Evolutionary conservation across 2,329 filamentous ascomycete genomes (phyloP), one percentile per base, ranked within the genome.

Genomic region (Aspergillus aculeatus): DNA sequence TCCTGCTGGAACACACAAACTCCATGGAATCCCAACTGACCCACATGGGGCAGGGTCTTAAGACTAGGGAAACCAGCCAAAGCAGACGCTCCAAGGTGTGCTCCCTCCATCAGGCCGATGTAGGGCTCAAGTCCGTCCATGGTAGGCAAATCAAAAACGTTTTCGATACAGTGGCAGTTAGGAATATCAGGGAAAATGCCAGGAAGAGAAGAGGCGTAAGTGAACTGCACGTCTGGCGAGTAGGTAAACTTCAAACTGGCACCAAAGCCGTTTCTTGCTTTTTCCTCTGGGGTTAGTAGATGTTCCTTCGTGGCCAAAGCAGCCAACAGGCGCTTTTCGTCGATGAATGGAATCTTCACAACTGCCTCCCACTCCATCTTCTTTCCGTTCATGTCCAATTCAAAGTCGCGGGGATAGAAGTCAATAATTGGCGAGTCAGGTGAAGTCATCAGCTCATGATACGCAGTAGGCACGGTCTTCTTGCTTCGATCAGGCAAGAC

Each of bases 321-420:
- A 41, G 82, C 79, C 57, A 99, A 82, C 2, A 99, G 81, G 26
- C 95, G 86, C 69, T 89, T 86, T 75, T 99, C 94, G 60, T 99
- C 92, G 64, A 99, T 99, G 77, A 99, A 99, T 0, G 95, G 95
- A 71, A 99, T 99, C 77, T 98, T 99, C 65, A 99, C 92, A 41
- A 99, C 94, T 29, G 95, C 95, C 74, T 99, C 95, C 95, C 95
- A 99, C 64, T 99, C 96, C 90, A 96, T 96, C 80, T 96, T 99
- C 81, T 99, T 99, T 61, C 95, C 96, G 69, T 99, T 98, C 95
- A 99, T 98, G 73, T 99, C 96, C 47, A 99, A 83, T 66, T 96
- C 92, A 70, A 99, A 99, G 69, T 99, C 95, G 68, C 94, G 86
- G 2, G 95, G 95, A 70, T 99, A 99, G 74, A 99, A 99, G 73